A percentile compares a stretch with the other conserved stretches of the same genome.
These are phyloP conservation scores for Lactarius hatsudake DNA, from an alignment of 768 basidiomycete genomes.

Conservation along the genomic window DNA sequence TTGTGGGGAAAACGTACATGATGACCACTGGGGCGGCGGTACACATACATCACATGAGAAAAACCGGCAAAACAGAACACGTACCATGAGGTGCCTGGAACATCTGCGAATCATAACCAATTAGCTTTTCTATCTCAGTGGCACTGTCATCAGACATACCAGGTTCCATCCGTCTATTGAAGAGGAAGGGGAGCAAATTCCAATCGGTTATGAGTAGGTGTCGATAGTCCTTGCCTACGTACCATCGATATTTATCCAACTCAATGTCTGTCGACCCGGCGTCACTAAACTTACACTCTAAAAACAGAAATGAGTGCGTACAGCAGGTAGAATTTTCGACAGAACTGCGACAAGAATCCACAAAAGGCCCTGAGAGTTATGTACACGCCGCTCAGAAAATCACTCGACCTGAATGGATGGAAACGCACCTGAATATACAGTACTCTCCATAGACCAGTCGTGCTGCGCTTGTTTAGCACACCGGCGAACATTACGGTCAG, in stretches of 20 bases:
- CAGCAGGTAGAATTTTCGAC: slow-evolving; percentile 5
- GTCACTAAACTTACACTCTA: not conserved
- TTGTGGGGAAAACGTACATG: slow-evolving; percentile 4
- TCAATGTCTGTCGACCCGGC: not conserved
- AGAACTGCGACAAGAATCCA: slow-evolving; percentile 8
- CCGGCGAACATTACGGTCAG: slow-evolving; percentile 1
- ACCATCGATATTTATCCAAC: slow-evolving; percentile 9
- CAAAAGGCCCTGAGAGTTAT: not conserved
- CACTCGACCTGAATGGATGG: not conserved
- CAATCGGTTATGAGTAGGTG: not conserved
- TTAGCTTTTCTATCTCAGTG: not conserved
- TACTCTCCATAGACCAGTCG: slow-evolving; percentile 15
- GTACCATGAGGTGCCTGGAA: slow-evolving; percentile 12
- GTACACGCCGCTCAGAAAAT: not conserved
- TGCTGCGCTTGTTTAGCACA: slow-evolving; percentile 9
- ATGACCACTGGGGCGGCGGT: slow-evolving; percentile 1
- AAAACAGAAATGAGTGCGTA: not conserved
- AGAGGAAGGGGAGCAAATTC: not conserved
- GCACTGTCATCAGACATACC: not conserved
- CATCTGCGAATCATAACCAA: not conserved
- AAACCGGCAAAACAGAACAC: not conserved
- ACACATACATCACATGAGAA: not conserved
- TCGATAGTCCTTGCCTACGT: not conserved
- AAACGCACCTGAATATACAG: slow-evolving; percentile 10
- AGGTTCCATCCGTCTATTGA: slow-evolving; percentile 14